phyloP scores from a whole-genome alignment of 345 rosid species.

The Abelmoschus esculentus region DNA sequence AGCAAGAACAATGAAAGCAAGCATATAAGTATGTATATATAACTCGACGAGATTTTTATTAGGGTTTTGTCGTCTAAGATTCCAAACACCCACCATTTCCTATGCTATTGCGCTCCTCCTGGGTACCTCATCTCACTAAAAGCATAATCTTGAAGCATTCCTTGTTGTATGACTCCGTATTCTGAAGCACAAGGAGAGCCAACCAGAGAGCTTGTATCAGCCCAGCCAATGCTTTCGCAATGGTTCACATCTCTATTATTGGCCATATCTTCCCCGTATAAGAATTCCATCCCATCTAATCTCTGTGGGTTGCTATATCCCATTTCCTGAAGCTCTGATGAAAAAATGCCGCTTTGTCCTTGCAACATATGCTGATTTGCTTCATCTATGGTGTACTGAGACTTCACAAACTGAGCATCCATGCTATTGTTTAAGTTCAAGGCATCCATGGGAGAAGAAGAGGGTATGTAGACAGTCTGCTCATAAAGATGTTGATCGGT shows the following conservation, averaged over 20 bases:
- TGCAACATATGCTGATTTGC: constrained; percentile 16
- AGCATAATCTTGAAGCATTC: constrained; percentile 17
- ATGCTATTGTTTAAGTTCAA: not conserved
- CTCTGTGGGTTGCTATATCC: constrained; percentile 17
- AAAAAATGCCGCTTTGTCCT: constrained; percentile 22
- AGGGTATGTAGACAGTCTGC: constrained; percentile 12
- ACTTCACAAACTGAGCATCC: constrained; percentile 14
- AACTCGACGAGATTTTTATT: constrained; percentile 9
- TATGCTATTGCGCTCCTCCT: constrained; percentile 10
- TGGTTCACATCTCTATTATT: constrained; percentile 7
- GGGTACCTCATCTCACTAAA: constrained; percentile 24
- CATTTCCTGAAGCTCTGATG: constrained; percentile 23
- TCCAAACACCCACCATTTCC: not conserved
- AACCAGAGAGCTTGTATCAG: constrained; percentile 16
- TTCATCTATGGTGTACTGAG: constrained; percentile 16
- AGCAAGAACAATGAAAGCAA: constrained; percentile 5
- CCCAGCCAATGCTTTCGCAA: constrained; percentile 20
- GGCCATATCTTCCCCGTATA: constrained; percentile 21
- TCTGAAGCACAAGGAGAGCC: constrained; percentile 18
- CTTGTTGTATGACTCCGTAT: constrained; percentile 21
- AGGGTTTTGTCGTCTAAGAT: constrained; percentile 22
- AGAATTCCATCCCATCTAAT: constrained; percentile 41
- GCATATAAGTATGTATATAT: not conserved
- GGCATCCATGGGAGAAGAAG: constrained; percentile 19
- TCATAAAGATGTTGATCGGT: constrained; percentile 9